Evolutionary conservation across 257 asterid genomes (phyloP), one percentile per base, ranked within the genome.

Genomic region (Prunella vulgaris): DNA sequence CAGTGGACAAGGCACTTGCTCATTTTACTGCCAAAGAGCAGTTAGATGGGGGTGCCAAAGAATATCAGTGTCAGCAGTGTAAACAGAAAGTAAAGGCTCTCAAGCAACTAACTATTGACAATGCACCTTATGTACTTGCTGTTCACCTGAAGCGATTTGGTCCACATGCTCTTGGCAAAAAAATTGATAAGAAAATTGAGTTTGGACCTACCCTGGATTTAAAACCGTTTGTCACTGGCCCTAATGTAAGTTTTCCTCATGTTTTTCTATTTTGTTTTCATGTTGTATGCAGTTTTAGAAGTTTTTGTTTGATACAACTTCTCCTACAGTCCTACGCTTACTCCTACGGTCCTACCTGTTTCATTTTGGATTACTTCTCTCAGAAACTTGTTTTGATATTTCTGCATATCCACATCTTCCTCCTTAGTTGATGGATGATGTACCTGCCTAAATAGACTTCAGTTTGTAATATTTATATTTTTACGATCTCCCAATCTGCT

Each of bases 41-140:
- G 69, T 81, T 94, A 73, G 99, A 94, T 79, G 97, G 99, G 57
- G 99, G 97, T 74, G 87, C 84, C 64, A 89, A 71, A 83, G 90
- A 82, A 77, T 93, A 94, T 76, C 95, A 91, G 74, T 94, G 97
- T 73, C 92, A 91, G 78, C 95, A 89, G 59, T 94, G 99, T 88
- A 91, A 84, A 72, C 96, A 93, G 81, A 93, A 93, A 84, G 99
- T 93, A 46, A 87, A 57, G 84, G 99, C 99, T 60, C 82, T 81
- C 70, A 93, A 93, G 86, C 97, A 92, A 84, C 89, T 93, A 22
- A 81, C 96, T 5, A 65, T 93, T 71, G 70, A 89, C 80, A 85
- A 87, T 77, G 93, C 97, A 48, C 99, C 99, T 71, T 79, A 84
- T 78, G 99, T 94, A 61, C 97, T 93, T 73, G 65, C 97, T 21